Percentiles rank a stretch among this genome's conserved stretches.
Evolutionary conservation across 441 rosid genomes (phyloP).

Genomic region (Aleurites moluccanus): DNA sequence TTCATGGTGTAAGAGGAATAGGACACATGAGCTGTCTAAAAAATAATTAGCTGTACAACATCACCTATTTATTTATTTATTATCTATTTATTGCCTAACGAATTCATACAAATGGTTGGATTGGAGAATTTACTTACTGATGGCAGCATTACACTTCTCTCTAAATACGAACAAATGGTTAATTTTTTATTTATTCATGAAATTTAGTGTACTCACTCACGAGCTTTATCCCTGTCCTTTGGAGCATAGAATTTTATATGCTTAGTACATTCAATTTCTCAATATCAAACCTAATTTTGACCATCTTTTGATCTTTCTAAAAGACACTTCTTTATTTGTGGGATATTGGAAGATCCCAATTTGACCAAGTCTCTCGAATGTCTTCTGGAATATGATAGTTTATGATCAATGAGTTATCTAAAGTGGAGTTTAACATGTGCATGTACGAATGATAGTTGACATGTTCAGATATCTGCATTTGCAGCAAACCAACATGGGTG

Average conservation of each 20-base stretch:
- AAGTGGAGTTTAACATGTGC: neutral
- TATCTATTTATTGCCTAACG: too few relatives aligned
- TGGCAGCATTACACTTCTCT: neutral
- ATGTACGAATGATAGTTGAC: neutral
- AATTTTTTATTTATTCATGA: neutral
- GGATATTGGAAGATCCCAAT: too few relatives aligned
- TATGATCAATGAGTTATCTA: neutral
- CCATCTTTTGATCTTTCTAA: too few relatives aligned
- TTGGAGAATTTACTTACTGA: neutral
- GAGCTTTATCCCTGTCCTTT: neutral
- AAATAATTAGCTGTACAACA: neutral
- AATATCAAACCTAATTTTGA: too few relatives aligned
- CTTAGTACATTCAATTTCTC: neutral
- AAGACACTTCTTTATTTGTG: too few relatives aligned
- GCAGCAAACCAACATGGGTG: neutral
- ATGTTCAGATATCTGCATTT: neutral
- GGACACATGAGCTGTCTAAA: neutral
- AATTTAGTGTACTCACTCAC: neutral
- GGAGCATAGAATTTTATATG: neutral
- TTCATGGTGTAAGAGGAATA: neutral
- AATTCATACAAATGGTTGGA: too few relatives aligned
- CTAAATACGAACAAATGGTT: too few relatives aligned
- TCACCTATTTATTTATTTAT: too few relatives aligned
- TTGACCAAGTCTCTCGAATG: neutral
- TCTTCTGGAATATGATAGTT: neutral